Conservation (phyloP, 768 basidiomycete genomes). For the Tylopilus vinaceipallidus region DNA sequence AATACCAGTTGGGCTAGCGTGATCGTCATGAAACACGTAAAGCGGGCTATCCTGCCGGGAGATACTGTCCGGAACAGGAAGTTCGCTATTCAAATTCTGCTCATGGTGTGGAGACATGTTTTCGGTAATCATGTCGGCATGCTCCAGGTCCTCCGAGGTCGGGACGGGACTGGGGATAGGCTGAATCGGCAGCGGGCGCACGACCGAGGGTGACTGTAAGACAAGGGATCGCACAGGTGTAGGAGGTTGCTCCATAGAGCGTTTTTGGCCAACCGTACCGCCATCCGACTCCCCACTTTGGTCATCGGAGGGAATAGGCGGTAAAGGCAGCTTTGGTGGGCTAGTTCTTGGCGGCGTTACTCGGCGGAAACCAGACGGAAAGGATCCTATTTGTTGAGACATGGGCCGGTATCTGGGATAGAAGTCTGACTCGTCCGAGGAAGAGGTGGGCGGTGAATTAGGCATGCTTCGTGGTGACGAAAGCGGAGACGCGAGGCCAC, state of each 20-base stretch:
- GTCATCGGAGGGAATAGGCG: slow-evolving; percentile 19
- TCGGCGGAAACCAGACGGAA: slow-evolving; percentile 5
- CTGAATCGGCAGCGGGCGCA: slow-evolving; percentile 18
- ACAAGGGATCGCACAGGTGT: slow-evolving; percentile 2
- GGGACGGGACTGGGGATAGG: slow-evolving; percentile 18
- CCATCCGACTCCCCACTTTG: not conserved
- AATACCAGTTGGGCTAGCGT: slow-evolving; percentile 3
- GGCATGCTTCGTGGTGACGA: slow-evolving; percentile 1
- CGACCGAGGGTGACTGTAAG: not conserved
- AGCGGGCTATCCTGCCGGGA: slow-evolving; percentile 24
- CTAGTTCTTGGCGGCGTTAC: slow-evolving; percentile 8
- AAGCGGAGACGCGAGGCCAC: not conserved
- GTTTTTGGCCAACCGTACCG: not conserved
- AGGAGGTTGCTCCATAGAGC: not conserved
- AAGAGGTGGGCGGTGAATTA: not conserved
- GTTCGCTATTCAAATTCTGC: not conserved
- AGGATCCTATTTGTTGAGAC: not conserved
- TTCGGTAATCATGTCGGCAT: not conserved
- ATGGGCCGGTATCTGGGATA: not conserved
- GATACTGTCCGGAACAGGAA: slow-evolving; percentile 3
- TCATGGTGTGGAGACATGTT: slow-evolving; percentile 9
- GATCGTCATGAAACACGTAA: slow-evolving; percentile 6
- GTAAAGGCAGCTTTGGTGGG: slow-evolving; percentile 22
- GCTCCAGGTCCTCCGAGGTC: slow-evolving; percentile 7
- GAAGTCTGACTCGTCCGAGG: slow-evolving; percentile 9